These are phyloP conservation scores for Saturnispora bothae DNA, from an alignment of 805 yeast species.

Conservation along the genomic window DNA sequence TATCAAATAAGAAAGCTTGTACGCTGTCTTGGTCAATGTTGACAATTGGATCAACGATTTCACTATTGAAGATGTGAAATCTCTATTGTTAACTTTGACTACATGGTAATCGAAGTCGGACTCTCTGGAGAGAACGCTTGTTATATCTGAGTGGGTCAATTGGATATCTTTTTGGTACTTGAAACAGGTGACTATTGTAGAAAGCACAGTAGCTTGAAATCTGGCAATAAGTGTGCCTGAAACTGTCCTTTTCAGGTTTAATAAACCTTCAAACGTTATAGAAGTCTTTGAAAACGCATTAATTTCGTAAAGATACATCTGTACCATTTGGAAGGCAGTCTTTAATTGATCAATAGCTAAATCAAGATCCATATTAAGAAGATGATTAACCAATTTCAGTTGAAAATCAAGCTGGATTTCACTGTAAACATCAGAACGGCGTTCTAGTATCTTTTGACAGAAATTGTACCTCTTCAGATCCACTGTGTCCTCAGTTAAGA, in stretches of 20 bases:
- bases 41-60: constrained; percentile 10
- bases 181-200: too few relatives aligned
- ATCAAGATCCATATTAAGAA: not conserved
- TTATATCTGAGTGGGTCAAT: not conserved
- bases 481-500: too few relatives aligned
- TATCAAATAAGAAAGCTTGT: constrained; percentile 11
- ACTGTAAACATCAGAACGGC: too few relatives aligned
- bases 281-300: too few relatives aligned
- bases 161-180: not conserved
- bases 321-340: not conserved
- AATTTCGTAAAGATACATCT: not conserved
- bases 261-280: too few relatives aligned
- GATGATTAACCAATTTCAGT: not conserved
- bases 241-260: not conserved
- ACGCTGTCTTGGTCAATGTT: constrained; percentile 11
- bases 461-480: not conserved
- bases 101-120: constrained; percentile 1
- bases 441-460: constrained; percentile 1
- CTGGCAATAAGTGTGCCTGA: too few relatives aligned
- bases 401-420: not conserved
- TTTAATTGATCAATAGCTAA: not conserved
- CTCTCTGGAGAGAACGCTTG: not conserved
- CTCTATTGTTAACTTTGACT: not conserved
- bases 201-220: too few relatives aligned
- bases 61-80: constrained; percentile 1